Conservation (phyloP, 108 stramenopile species). For the Nitzschia sp. region DNA sequence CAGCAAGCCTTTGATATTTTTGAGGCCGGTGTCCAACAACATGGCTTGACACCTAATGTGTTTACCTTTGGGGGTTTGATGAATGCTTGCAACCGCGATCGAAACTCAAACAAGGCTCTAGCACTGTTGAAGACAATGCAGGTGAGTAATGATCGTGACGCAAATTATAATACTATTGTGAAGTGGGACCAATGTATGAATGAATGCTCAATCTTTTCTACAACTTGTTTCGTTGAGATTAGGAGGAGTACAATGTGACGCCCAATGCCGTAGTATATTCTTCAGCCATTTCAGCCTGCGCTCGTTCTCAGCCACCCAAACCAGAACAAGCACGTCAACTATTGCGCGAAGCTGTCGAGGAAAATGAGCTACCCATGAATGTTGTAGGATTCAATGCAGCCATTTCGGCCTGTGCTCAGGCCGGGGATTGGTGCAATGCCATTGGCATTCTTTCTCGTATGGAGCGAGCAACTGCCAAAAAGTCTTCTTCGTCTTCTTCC, state of each 20-base stretch:
- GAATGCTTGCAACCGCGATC: conserved; percentile 66
- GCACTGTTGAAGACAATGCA: conserved; percentile 48
- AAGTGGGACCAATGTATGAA: too few species aligned
- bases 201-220: too few species aligned
- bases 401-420: conserved; percentile 72
- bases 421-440: conserved; percentile 68
- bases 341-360: conserved; percentile 53
- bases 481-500: conserved; percentile 1
- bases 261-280: conserved; percentile 81
- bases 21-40: conserved; percentile 20
- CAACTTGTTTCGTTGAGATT: too few species aligned
- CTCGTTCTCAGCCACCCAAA: conserved; percentile 44
- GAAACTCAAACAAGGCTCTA: conserved; percentile 50
- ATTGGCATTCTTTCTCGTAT: conserved; percentile 61
- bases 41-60: conserved; percentile 55
- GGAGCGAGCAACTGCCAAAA: conserved; percentile 34
- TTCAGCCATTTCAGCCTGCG: conserved; percentile 76
- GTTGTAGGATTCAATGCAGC: conserved; percentile 87
- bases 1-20: conserved; percentile 56
- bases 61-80: conserved; percentile 80
- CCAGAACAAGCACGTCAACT: conserved; percentile 61
- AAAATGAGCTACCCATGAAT: conserved; percentile 45
- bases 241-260: conserved; percentile 36
- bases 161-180: conserved; percentile 29
- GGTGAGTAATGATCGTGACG: conserved; percentile 28